These are phyloP conservation scores for Epichloe baconii DNA, from an alignment of 2,329 filamentous ascomycete species.

Conservation along the genomic window DNA sequence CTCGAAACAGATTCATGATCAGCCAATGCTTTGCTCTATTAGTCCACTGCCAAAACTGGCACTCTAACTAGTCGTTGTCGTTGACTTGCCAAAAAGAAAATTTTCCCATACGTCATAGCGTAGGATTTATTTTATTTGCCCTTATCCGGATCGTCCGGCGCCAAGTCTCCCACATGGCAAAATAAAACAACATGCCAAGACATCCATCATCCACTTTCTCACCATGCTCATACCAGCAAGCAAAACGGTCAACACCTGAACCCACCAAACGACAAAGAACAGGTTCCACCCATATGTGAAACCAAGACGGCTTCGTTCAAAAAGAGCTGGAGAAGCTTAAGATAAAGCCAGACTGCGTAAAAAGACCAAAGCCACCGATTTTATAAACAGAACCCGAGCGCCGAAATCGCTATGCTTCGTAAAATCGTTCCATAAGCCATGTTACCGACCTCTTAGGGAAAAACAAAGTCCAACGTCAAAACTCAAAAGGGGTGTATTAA, in stretches of 20 bases:
- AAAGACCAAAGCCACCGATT: slow-evolving; percentile 1
- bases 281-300: neutral
- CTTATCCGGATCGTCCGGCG: neutral
- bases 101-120: neutral
- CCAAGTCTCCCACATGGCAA: neutral
- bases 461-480: neutral
- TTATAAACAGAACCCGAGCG: slow-evolving; percentile 14
- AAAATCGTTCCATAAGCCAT: slow-evolving; percentile 12
- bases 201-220: neutral
- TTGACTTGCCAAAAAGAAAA: neutral
- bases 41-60: neutral
- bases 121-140: neutral
- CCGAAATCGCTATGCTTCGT: slow-evolving; percentile 28
- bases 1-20: neutral
- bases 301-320: neutral
- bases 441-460: slow-evolving; percentile 9
- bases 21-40: slow-evolving; percentile 1
- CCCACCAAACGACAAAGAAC: neutral
- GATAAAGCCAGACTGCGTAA: neutral
- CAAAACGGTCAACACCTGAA: too few species aligned
- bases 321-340: neutral
- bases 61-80: neutral
- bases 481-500: neutral
- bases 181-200: neutral
- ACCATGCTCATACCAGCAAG: too few species aligned